Conservation (phyloP, 495 filamentous ascomycete species). For the Hypoxylon intermedium region DNA sequence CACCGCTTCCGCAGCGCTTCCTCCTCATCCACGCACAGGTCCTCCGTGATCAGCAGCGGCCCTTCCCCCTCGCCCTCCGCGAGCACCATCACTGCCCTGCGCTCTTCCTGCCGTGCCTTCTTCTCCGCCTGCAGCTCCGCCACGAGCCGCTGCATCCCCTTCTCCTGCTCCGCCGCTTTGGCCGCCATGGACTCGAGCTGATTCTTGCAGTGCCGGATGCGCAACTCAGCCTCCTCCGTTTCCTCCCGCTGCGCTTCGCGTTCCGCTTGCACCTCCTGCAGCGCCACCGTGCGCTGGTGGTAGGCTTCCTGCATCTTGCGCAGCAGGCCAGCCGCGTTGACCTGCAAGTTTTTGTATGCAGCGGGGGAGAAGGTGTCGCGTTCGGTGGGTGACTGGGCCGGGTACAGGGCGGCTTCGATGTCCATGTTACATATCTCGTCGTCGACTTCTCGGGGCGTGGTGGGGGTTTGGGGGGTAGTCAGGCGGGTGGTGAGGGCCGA, state of each 20-base stretch:
- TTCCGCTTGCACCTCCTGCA: constrained; percentile 68
- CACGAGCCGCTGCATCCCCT: constrained; percentile 66
- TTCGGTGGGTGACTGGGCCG: constrained; percentile 44
- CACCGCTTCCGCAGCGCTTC: constrained; percentile 56
- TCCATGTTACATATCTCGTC: constrained; percentile 73
- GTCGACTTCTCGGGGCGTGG: constrained; percentile 33
- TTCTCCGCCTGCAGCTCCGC: constrained; percentile 70
- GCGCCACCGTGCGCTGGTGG: constrained; percentile 63
- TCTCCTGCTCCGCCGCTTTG: constrained; percentile 70
- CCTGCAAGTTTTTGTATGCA: constrained; percentile 72
- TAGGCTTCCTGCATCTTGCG: constrained; percentile 74
- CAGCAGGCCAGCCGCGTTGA: constrained; percentile 71
- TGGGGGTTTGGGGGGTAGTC: constrained; percentile 39
- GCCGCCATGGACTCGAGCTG: constrained; percentile 80
- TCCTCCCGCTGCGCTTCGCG: constrained; percentile 72
- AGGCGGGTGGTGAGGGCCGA: constrained; percentile 53
- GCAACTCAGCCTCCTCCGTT: constrained; percentile 74
- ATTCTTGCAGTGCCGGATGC: constrained; percentile 68
- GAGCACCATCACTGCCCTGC: constrained; percentile 41
- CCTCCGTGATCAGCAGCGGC: constrained; percentile 51
- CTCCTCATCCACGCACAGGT: constrained; percentile 61
- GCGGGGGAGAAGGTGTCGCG: constrained; percentile 65
- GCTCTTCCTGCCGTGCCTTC: constrained; percentile 59
- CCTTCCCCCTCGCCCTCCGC: too few species aligned
- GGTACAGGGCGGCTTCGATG: constrained; percentile 68